phyloP scores from a whole-genome alignment of 176 grass and related monocot species.

The Carex scoparia region DNA sequence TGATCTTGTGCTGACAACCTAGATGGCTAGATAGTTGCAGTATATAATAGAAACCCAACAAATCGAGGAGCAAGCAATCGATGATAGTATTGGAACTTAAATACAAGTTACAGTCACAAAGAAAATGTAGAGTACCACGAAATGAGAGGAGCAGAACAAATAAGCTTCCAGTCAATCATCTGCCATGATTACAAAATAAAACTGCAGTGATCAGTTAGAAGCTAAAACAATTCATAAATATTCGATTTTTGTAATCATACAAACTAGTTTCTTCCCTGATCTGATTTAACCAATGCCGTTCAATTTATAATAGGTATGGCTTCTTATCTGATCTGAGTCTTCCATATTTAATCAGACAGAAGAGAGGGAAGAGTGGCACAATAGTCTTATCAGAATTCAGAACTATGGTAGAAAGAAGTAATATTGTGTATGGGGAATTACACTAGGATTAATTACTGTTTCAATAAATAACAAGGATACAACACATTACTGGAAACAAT shows the following conservation, averaged over 20 bases:
- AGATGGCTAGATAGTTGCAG: neutral
- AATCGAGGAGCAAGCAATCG: neutral
- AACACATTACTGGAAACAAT: neutral
- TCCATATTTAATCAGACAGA: neutral
- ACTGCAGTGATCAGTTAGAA: neutral
- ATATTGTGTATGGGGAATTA: neutral
- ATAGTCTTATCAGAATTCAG: neutral
- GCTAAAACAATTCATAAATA: neutral
- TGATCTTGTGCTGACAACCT: neutral
- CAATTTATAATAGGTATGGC: neutral
- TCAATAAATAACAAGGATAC: neutral
- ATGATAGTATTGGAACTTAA: neutral
- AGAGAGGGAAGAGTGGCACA: neutral
- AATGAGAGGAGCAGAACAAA: conserved; percentile 2
- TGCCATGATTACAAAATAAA: neutral
- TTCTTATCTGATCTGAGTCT: neutral
- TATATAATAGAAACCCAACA: neutral
- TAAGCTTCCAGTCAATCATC: conserved; percentile 11
- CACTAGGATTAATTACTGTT: neutral
- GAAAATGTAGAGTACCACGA: neutral
- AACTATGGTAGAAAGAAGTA: neutral
- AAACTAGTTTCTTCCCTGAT: neutral
- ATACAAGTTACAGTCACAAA: neutral
- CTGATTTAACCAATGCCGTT: neutral
- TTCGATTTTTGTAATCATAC: neutral